Conservation (phyloP, 129 eudicot species). For the Logfia minima region DNA sequence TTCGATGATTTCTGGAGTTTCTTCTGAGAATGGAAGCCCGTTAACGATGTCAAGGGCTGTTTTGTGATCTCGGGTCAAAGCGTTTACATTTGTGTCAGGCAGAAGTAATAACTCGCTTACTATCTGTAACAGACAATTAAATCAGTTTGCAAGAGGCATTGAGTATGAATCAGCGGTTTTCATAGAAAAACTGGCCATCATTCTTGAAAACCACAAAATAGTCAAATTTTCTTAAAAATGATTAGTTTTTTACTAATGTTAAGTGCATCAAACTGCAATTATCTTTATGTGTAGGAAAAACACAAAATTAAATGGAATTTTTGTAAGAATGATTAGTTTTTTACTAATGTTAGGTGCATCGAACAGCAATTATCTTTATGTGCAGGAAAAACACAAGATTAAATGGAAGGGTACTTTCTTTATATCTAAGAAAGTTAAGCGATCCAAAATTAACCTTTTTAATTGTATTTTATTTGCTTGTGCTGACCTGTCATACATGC, state of each 20-base stretch:
- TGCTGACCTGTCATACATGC: neutral
- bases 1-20: conserved; percentile 53
- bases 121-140: conserved; percentile 42
- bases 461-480: neutral
- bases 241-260: neutral
- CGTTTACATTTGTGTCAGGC: conserved; percentile 69
- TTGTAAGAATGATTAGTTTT: too few species aligned
- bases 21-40: conserved; percentile 67
- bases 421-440: neutral
- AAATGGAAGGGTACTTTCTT: too few species aligned
- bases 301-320: too few species aligned
- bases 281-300: neutral
- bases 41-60: conserved; percentile 70
- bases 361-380: too few species aligned
- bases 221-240: neutral
- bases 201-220: neutral
- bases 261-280: neutral
- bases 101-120: conserved; percentile 54
- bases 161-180: neutral
- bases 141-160: neutral
- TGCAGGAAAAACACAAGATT: neutral
- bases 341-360: too few species aligned
- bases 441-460: neutral
- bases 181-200: neutral
- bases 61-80: conserved; percentile 68